A percentile compares a stretch with the other conserved stretches of the same genome.
Evolutionary conservation across 2,329 filamentous ascomycete genomes (phyloP).

Genomic region (Tolypocladium nubicola): DNA sequence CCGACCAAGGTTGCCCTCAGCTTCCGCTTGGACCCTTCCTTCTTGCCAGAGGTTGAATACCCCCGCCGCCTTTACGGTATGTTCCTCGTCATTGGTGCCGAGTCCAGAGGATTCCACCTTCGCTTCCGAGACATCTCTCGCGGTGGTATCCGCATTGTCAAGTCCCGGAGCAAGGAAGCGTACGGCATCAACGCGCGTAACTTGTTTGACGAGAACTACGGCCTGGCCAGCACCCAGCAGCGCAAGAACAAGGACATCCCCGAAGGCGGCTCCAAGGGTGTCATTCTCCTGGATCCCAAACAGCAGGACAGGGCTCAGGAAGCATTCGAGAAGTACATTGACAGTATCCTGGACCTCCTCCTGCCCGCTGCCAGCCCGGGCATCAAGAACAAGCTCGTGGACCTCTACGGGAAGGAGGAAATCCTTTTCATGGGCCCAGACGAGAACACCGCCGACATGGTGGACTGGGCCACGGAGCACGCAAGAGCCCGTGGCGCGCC

Average conservation of each 20-base stretch:
- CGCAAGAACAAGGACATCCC: conserved; percentile 99
- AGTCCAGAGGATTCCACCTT: conserved; percentile 94
- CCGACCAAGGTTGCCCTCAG: conserved; percentile 96
- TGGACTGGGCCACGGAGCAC: conserved; percentile 98
- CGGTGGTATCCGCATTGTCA: conserved; percentile 96
- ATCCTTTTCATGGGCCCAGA: conserved; percentile 98
- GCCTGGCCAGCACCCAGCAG: conserved; percentile 94
- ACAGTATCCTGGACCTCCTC: conserved; percentile 92
- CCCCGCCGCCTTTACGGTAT: conserved; percentile 91
- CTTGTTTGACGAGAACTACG: conserved; percentile 98
- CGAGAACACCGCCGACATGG: conserved; percentile 94
- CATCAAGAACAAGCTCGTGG: conserved; percentile 98
- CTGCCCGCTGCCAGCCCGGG: conserved; percentile 83
- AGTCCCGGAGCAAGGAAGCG: conserved; percentile 90
- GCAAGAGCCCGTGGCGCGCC: conserved; percentile 77
- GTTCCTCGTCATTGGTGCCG: conserved; percentile 96
- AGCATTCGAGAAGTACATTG: conserved; percentile 99
- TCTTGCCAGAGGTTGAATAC: conserved; percentile 87
- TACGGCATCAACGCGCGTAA: conserved; percentile 95
- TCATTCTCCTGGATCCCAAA: conserved; percentile 85
- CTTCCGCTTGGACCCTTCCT: conserved; percentile 83
- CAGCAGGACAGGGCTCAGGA: conserved; percentile 89
- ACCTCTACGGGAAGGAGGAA: conserved; percentile 88
- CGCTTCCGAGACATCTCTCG: conserved; percentile 95
- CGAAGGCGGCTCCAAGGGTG: conserved; percentile 95